Evolutionary conservation across 441 rosid species (phyloP).

Genomic region (Dalechampia spathulata): DNA sequence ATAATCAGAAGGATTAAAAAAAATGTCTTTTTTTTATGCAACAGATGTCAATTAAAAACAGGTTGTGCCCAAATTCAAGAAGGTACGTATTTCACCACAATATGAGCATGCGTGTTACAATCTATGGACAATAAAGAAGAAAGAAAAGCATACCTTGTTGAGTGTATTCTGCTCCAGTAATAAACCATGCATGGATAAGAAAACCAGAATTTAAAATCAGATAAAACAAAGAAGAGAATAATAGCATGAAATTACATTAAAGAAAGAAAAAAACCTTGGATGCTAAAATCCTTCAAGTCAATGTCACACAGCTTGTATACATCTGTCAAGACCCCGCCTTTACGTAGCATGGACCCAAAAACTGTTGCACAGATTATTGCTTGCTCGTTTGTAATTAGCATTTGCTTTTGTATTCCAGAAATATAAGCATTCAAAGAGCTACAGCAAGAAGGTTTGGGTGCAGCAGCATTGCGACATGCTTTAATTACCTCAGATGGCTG

Average conservation of each 20-base stretch:
- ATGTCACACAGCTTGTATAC: conserved; percentile 91
- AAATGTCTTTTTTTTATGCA: not conserved
- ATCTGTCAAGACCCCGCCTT: conserved; percentile 86
- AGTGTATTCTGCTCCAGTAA: conserved; percentile 53
- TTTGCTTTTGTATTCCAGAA: conserved; percentile 76
- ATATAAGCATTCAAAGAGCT: conserved; percentile 82
- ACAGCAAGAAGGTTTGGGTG: conserved; percentile 91
- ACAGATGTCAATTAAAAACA: not conserved
- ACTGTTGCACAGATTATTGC: conserved; percentile 86
- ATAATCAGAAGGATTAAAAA: not conserved
- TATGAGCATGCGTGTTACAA: not conserved
- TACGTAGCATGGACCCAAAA: conserved; percentile 74
- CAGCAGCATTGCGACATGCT: conserved; percentile 80
- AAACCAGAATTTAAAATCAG: conserved; percentile 27
- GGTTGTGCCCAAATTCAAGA: not conserved
- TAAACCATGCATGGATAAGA: conserved; percentile 16
- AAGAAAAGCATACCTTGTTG: conserved; percentile 54
- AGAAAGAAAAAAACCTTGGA: conserved; percentile 54
- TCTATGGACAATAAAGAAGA: not conserved
- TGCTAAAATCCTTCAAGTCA: conserved; percentile 94
- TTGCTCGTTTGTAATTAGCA: conserved; percentile 93
- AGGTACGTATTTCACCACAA: not conserved
- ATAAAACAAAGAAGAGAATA: not conserved
- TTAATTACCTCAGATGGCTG: conserved; percentile 74
- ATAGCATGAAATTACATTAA: not conserved